Evolutionary conservation across 371 early-diverging fungal species (phyloP).

Genomic region (Mucor circinelloides): DNA sequence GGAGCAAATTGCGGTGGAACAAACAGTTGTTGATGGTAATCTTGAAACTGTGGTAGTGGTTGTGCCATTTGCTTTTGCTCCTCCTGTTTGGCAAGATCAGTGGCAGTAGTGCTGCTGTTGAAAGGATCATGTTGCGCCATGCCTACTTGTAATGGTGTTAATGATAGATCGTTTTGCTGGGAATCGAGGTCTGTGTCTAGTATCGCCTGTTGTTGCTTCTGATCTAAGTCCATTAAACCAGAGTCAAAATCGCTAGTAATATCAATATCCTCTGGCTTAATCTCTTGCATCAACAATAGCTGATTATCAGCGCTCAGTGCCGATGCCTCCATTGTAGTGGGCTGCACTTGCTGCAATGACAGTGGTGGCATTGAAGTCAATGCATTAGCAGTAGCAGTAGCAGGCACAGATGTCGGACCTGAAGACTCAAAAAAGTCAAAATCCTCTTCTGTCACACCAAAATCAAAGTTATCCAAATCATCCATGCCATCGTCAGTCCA

Average conservation of each 20-base stretch:
- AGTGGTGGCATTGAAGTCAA: neutral
- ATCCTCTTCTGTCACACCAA: constrained; percentile 53
- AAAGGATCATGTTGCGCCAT: constrained; percentile 11
- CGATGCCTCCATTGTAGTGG: neutral
- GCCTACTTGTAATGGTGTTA: constrained; percentile 15
- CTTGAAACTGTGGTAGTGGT: neutral
- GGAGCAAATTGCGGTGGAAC: constrained; percentile 54
- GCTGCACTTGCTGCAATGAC: neutral
- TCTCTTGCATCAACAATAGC: neutral
- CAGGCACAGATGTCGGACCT: constrained; percentile 1
- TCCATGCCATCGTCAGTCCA: constrained; percentile 42
- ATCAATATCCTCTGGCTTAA: neutral
- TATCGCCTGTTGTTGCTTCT: constrained; percentile 10
- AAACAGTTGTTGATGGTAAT: constrained; percentile 8
- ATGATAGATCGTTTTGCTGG: constrained; percentile 6
- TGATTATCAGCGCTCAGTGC: neutral
- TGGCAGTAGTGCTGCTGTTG: too few relatives aligned
- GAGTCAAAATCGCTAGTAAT: neutral
- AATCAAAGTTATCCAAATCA: constrained; percentile 45
- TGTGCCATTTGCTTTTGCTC: neutral
- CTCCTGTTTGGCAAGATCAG: neutral
- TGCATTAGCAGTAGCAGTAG: neutral
- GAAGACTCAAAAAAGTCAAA: constrained; percentile 44
- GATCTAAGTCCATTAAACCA: constrained; percentile 4
- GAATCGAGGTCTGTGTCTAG: constrained; percentile 10